Base-by-base conservation (phyloP, 768 basidiomycete species). In the Mycena metata region DNA sequence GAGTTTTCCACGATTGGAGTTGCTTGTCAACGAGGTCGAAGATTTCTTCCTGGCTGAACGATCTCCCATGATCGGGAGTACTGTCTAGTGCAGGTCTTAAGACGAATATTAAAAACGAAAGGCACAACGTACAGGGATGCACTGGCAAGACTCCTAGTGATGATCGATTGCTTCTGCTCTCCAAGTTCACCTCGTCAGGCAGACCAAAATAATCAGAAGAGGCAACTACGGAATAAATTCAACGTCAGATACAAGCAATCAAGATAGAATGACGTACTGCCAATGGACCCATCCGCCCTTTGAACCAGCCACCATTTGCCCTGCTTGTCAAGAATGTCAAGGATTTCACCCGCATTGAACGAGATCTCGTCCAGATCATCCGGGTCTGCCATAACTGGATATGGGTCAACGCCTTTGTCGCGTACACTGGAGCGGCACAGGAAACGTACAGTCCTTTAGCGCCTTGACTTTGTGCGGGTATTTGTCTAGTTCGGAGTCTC, bases 311-410 rank as follows among this genome's bases (percentile, higher is more conserved):
- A 96, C 94, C 94, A 95, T 77, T 95, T 94, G 50, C 93, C 93
- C 73, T 93, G 89, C 79, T 94, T 95, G 81, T 98, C 96, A 64
- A 96, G 77, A 60, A 98, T 92, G 69, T 97, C 95, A 69, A 98
- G 86, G 43, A 95, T 83, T 75, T 98, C 96, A 52, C 95, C 95
- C 77, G 97, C 97, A 52, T 82, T 74, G 79, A 99, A 98, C 47
- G 94, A 93, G 43, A 99, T 92, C 81, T 99, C 97, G 76, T 94
- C 97, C 15, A 96, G 94, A 79, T 99, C 97, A 66, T 98, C 36
- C 17, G 60, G 60, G 51, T 50, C 60, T 13, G 47, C 60, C 24
- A 15, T 43, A 39, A 62, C 60, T 62, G 19, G 30, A 30, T 6
- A 6, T 30, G 30, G 30, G 30, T 30, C 6, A 30, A 30, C 30